Percentiles rank a stretch among this genome's conserved stretches.
phyloP scores from a whole-genome alignment of 2,329 filamentous ascomycete species.

The Pseudopithomyces chartarum region DNA sequence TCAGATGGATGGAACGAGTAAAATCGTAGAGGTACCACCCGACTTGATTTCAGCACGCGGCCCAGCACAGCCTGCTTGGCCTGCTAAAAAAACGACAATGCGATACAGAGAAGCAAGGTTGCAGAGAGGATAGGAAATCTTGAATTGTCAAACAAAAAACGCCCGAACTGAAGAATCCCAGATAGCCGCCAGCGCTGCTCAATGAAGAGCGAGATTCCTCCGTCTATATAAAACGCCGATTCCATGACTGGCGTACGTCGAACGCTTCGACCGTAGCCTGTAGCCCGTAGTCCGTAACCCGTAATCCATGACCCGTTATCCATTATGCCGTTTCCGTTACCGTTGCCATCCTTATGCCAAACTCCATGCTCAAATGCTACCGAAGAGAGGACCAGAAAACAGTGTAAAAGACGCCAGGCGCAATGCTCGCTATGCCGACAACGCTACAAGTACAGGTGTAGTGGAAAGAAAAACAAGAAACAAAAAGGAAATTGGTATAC shows the following conservation, averaged over 20 bases:
- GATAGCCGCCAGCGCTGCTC: slow-evolving; percentile 16
- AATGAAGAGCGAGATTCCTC: slow-evolving; percentile 16
- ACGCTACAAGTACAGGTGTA: slow-evolving; percentile 11
- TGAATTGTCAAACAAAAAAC: slow-evolving; percentile 1
- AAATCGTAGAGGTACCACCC: slow-evolving; percentile 5
- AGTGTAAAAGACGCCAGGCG: slow-evolving; percentile 15
- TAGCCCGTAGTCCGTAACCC: slow-evolving; percentile 11
- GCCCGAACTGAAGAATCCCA: slow-evolving; percentile 3
- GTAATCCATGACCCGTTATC: background rate
- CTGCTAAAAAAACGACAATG: background rate
- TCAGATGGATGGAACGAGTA: background rate
- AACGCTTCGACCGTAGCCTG: slow-evolving; percentile 11
- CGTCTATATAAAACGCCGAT: slow-evolving; percentile 14
- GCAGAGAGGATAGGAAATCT: slow-evolving; percentile 1
- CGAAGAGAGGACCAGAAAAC: slow-evolving; percentile 4
- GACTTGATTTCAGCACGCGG: background rate
- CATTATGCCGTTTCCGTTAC: background rate
- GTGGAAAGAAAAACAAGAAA: background rate
- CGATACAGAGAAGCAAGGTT: background rate
- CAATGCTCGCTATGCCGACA: slow-evolving; percentile 14
- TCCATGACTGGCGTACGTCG: slow-evolving; percentile 4
- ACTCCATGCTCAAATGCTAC: slow-evolving; percentile 23
- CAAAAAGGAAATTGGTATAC: slow-evolving; percentile 4
- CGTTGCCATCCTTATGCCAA: background rate
- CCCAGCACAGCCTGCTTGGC: slow-evolving; percentile 5